Conservation (phyloP, 768 basidiomycete genomes). For the Kwoniella europaea region DNA sequence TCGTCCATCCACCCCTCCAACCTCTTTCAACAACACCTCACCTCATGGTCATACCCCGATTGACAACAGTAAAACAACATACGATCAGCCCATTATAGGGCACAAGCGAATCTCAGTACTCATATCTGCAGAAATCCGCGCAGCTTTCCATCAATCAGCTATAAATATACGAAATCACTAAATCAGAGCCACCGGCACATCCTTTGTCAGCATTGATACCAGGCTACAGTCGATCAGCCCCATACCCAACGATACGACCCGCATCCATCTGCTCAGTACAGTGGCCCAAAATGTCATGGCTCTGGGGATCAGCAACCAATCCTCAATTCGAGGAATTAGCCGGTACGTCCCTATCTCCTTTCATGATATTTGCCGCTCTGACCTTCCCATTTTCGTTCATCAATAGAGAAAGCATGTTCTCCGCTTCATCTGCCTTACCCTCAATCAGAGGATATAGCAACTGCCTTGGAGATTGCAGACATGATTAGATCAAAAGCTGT, state of each 20-base stretch:
- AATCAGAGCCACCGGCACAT: neutral
- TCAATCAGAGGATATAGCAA: slow-evolving; percentile 78
- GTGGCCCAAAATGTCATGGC: slow-evolving; percentile 42
- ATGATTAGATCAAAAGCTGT: slow-evolving; percentile 91
- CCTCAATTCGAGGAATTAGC: slow-evolving; percentile 57
- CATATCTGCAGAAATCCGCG: neutral
- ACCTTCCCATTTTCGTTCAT: neutral
- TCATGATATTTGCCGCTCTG: slow-evolving; percentile 8
- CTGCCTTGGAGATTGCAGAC: slow-evolving; percentile 94
- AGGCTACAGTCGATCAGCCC: neutral
- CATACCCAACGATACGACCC: neutral
- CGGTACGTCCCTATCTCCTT: slow-evolving; percentile 34
- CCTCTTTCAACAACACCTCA: neutral
- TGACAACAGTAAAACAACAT: neutral
- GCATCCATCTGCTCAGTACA: no score
- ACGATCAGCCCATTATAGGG: neutral
- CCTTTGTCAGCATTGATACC: slow-evolving; percentile 22
- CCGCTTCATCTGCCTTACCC: slow-evolving; percentile 56
- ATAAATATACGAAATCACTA: neutral
- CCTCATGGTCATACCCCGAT: neutral
- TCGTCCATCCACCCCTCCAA: slow-evolving; percentile 2
- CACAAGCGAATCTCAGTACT: neutral
- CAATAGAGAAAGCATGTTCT: slow-evolving; percentile 56
- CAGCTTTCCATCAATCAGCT: no score
- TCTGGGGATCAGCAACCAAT: slow-evolving; percentile 48